Conservation (phyloP, 176 grass and related monocot genomes). For the Hyparrhenia diplandra region DNA sequence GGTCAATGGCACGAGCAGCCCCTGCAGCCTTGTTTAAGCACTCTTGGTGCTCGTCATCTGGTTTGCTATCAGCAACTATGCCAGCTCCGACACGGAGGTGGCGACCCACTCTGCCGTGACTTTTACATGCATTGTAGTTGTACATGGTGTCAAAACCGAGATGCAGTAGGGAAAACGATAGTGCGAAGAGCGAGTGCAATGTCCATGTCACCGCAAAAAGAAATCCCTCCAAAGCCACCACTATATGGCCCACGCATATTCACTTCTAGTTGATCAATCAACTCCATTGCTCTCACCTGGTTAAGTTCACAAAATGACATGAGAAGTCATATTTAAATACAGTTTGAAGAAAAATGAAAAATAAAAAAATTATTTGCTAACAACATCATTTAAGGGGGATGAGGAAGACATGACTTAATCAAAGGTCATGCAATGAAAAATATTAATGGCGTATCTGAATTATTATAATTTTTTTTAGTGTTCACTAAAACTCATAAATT, state of each 20-base stretch:
- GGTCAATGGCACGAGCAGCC: constrained; percentile 67
- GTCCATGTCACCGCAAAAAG: constrained; percentile 74
- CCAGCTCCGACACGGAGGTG: constrained; percentile 73
- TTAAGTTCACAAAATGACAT: not conserved
- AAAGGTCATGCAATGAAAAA: not conserved
- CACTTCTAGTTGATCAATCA: constrained; percentile 74
- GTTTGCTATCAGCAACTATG: constrained; percentile 78
- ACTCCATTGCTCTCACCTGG: constrained; percentile 92
- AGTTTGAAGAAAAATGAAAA: not conserved
- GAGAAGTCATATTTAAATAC: not conserved
- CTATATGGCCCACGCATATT: constrained; percentile 70
- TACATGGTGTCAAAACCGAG: constrained; percentile 58
- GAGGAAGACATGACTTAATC: not conserved
- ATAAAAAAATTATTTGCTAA: not conserved
- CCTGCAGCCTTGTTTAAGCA: constrained; percentile 76
- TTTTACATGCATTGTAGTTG: constrained; percentile 32
- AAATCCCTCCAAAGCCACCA: constrained; percentile 76
- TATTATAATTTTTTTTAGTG: not conserved
- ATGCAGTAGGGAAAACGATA: constrained; percentile 54
- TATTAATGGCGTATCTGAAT: not conserved
- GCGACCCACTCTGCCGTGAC: constrained; percentile 67
- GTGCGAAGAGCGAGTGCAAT: constrained; percentile 76
- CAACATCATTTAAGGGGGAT: not conserved
- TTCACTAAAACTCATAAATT: not conserved
- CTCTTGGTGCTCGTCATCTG: constrained; percentile 70